These are phyloP conservation scores for Urtica urens DNA, from an alignment of 306 rosid species.

Conservation along the genomic window DNA sequence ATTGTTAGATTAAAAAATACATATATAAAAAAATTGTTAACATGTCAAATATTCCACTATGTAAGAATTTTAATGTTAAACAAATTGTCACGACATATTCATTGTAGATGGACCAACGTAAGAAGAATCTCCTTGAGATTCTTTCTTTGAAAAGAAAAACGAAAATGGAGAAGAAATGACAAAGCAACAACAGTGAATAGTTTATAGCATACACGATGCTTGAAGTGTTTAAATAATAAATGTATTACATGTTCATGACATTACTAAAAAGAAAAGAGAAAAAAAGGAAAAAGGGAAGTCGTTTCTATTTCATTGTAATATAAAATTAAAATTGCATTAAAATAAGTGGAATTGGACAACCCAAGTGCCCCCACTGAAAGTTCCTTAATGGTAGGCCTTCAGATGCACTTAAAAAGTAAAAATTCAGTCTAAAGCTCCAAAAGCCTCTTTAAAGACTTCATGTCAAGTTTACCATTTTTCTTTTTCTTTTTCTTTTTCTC, in stretches of 20 bases:
- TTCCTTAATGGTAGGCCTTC: slow-evolving; percentile 36
- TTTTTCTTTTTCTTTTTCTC: not conserved
- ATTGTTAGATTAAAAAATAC: too few relatives aligned
- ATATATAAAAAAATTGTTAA: too few relatives aligned
- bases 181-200: not conserved
- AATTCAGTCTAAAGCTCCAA: slow-evolving; percentile 18
- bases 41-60: too few relatives aligned
- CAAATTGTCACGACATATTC: too few relatives aligned
- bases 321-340: too few relatives aligned
- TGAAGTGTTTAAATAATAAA: not conserved
- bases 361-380: slow-evolving; percentile 12
- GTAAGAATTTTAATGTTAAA: too few relatives aligned
- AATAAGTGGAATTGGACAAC: slow-evolving; percentile 11
- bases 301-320: not conserved
- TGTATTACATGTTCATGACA: too few relatives aligned
- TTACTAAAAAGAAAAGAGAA: too few relatives aligned
- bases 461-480: not conserved
- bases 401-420: slow-evolving; percentile 18
- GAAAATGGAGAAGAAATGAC: not conserved
- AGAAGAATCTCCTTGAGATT: slow-evolving; percentile 47
- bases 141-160: slow-evolving; percentile 20
- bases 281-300: not conserved
- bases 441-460: slow-evolving; percentile 13
- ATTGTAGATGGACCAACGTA: too few relatives aligned
- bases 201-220: not conserved